Evolutionary conservation across 306 rosid species (phyloP), one percentile per base, ranked within the genome.

Genomic region (Casuarina glauca): DNA sequence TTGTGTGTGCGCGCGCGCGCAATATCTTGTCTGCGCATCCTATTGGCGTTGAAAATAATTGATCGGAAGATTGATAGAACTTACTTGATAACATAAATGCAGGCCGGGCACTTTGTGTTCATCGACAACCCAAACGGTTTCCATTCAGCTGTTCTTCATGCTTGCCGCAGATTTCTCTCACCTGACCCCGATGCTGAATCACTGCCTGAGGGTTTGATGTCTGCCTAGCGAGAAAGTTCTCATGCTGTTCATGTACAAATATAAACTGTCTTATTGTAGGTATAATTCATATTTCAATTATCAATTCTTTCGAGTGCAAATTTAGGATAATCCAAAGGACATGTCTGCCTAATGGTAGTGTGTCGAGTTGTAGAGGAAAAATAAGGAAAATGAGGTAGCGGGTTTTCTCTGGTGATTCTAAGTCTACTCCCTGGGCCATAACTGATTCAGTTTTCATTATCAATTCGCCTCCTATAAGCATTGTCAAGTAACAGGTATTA

Each of bases 21-120:
- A 35, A 35, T 13, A 44, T 2, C 67, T 20, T 26, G 32, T 20
- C 17, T 55, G 36, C n/a, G 16, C 48, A 7, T 16, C 4, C 4
- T 53, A 36, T 38, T 44, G 52, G 32, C 32, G 35, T 35, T 58
- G 13, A 19, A 38, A 72, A 32, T 4, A 9, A 45, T 43, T 36
- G 46, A 32, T 58, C 17, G 16, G 16, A n/a, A 81, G 26, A 9
- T 43, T 66, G 35, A 44, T 41, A 51, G 44, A 19, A 36, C 17
- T 69, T 66, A 13, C 19, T 20, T 72, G 4, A n/a, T 55, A 2
- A 62, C 74, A 63, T 64, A 76, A 75, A 46, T 89, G 90, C 91
- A 96, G 98, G 90, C 80, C 0, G 99, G 99, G 63, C 98, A 96
- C 79, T 93, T 79, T 83, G 98, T 85, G 77, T 96, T 96, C 90